Conservation (phyloP, 2,329 filamentous ascomycete species). For the Hyphodiscus sp. region DNA sequence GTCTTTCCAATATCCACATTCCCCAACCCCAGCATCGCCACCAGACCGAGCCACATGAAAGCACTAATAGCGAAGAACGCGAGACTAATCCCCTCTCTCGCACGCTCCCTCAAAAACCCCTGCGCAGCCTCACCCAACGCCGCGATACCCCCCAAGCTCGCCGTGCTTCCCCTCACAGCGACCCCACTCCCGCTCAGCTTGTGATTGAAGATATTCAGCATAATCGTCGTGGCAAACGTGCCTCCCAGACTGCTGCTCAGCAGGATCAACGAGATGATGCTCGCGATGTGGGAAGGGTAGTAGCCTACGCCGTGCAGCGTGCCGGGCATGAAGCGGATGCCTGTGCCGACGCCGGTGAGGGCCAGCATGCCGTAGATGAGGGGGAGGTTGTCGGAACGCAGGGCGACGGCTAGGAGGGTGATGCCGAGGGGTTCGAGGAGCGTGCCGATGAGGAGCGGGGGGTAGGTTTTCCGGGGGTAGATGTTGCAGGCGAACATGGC, state of each 20-base stretch:
- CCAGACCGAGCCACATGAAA: conserved; percentile 44
- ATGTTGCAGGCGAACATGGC: conserved; percentile 54
- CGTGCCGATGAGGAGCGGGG: conserved; percentile 49
- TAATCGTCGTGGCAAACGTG: conserved; percentile 58
- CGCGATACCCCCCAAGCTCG: conserved; percentile 32
- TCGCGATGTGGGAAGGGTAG: conserved; percentile 50
- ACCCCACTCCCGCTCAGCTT: conserved; percentile 14
- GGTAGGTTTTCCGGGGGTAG: conserved; percentile 56
- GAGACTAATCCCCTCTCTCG: conserved; percentile 56
- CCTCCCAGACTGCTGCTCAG: conserved; percentile 58
- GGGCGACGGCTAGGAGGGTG: conserved; percentile 49
- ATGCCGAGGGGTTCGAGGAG: conserved; percentile 53
- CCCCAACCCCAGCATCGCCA: conserved; percentile 39
- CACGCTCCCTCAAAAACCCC: conserved; percentile 35
- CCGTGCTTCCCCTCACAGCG: conserved; percentile 10
- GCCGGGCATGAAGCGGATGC: conserved; percentile 57
- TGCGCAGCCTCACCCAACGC: conserved; percentile 32
- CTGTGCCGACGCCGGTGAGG: conserved; percentile 55
- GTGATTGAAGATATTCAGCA: conserved; percentile 65
- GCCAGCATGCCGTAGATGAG: conserved; percentile 62
- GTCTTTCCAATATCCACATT: conserved; percentile 37
- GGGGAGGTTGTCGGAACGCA: conserved; percentile 40
- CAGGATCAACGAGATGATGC: conserved; percentile 52
- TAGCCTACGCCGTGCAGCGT: conserved; percentile 56
- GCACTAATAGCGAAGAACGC: conserved; percentile 56